A percentile compares a stretch with the other conserved stretches of the same genome.
Conservation (phyloP, 2,329 filamentous ascomycete species). For the Fusarium nematophilum region DNA sequence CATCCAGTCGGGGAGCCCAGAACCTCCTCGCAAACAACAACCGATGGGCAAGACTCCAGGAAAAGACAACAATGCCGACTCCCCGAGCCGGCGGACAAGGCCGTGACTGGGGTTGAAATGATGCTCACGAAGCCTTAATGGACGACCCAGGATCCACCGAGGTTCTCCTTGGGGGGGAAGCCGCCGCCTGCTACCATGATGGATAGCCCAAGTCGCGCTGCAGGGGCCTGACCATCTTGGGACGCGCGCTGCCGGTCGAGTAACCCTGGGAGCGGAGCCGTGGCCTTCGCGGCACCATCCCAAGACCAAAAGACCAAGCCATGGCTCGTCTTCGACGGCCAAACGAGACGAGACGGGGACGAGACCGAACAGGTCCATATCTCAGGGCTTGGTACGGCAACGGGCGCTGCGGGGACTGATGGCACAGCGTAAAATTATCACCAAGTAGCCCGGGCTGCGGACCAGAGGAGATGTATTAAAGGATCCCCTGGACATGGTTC, state of each 20-base stretch:
- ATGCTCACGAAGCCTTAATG: background rate
- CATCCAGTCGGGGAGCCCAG: constrained; percentile 13
- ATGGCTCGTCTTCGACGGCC: constrained; percentile 3
- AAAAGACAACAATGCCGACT: background rate
- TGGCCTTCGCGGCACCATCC: background rate
- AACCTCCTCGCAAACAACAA: constrained; percentile 9
- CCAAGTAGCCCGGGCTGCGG: constrained; percentile 4
- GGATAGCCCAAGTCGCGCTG: constrained; percentile 5
- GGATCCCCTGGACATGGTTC: constrained; percentile 5
- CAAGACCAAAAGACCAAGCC: constrained; percentile 1
- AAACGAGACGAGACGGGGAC: constrained; percentile 7
- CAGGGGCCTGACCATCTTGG: constrained; percentile 17
- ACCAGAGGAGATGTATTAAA: constrained; percentile 13
- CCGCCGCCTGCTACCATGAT: no score
- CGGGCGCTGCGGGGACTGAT: no score
- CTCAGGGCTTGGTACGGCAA: constrained; percentile 18
- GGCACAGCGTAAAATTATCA: no score
- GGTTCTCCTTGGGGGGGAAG: no score
- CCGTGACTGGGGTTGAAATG: constrained; percentile 1
- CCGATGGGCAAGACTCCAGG: no score
- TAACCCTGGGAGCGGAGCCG: constrained; percentile 4
- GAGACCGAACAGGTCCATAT: constrained; percentile 7
- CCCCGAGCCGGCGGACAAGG: background rate
- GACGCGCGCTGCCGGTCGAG: constrained; percentile 17
- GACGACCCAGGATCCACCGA: constrained; percentile 2